Percentiles rank a stretch among this genome's conserved stretches.
phyloP scores from a whole-genome alignment of 2,329 filamentous ascomycete species.

The Fusarium nelsonii region DNA sequence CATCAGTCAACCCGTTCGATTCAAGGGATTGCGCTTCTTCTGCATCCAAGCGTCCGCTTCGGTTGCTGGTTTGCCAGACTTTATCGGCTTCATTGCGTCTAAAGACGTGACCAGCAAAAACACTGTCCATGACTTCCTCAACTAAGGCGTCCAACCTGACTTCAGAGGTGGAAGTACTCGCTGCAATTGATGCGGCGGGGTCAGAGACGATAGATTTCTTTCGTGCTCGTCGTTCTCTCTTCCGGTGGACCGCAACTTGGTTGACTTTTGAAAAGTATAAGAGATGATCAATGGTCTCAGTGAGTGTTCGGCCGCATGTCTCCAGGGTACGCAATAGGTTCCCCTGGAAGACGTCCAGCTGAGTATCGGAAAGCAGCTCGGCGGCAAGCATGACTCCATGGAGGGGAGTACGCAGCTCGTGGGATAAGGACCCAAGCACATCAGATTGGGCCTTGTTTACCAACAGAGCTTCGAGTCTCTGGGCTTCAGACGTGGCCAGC shows the following conservation, averaged over 20 bases:
- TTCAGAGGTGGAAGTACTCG: constrained; percentile 7
- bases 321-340: constrained; percentile 63
- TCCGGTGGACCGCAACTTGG: constrained; percentile 45
- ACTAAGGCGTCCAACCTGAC: constrained; percentile 35
- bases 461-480: constrained; percentile 55
- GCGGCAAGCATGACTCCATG: constrained; percentile 69
- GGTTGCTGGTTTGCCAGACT: constrained; percentile 24
- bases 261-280: constrained; percentile 68
- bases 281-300: constrained; percentile 66
- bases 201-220: constrained; percentile 21
- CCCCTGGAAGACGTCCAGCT: constrained; percentile 60
- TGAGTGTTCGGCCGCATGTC: constrained; percentile 62
- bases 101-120: constrained; percentile 40
- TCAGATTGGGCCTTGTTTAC: constrained; percentile 66
- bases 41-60: neutral
- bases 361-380: constrained; percentile 66
- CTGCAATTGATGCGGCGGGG: constrained; percentile 2
- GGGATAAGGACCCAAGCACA: constrained; percentile 70
- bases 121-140: constrained; percentile 44
- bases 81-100: constrained; percentile 30
- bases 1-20: neutral
- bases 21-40: neutral
- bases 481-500: constrained; percentile 68
- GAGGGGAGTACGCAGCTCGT: constrained; percentile 71
- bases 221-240: constrained; percentile 21